These are phyloP conservation scores for Anthracocystis walkeri DNA, from an alignment of 1,284 basidiomycete genomes.

Conservation along the genomic window DNA sequence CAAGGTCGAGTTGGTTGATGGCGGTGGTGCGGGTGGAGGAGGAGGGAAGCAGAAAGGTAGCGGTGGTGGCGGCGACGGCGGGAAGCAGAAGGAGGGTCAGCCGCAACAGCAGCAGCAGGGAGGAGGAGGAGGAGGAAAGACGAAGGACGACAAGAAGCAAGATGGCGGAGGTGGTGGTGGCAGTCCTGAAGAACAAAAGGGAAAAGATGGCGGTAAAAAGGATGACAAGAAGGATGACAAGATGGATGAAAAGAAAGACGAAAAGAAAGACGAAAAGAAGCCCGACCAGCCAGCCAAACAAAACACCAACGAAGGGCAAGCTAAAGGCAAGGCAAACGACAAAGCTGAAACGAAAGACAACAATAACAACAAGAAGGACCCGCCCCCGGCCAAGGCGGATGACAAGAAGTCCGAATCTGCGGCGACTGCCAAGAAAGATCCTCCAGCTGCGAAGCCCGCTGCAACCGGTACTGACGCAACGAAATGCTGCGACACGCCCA, in stretches of 20 bases:
- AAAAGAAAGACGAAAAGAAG: conserved; percentile 13
- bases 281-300: conserved; percentile 4
- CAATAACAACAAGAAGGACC: conserved; percentile 19
- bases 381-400: not conserved
- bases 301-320: not conserved
- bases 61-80: not conserved
- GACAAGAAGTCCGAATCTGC: conserved; percentile 11
- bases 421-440: conserved; percentile 10
- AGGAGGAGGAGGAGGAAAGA: conserved; percentile 4
- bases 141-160: conserved; percentile 18
- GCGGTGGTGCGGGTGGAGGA: not conserved
- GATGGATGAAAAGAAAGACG: conserved; percentile 1
- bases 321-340: conserved; percentile 6
- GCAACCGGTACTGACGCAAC: not conserved
- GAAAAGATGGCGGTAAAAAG: conserved; percentile 2
- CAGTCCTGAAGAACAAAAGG: not conserved
- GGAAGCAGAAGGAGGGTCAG: not conserved
- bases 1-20: conserved; percentile 29
- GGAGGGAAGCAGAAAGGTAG: not conserved
- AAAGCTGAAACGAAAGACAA: conserved; percentile 2
- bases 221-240: conserved; percentile 3
- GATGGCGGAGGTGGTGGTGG: conserved; percentile 1
- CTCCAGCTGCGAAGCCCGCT: not conserved
- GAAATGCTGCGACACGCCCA: conserved; percentile 7
- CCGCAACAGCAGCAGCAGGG: conserved; percentile 13